phyloP scores from a whole-genome alignment of 352 stramenopile species.

The Phytophthora ohioensis region DNA sequence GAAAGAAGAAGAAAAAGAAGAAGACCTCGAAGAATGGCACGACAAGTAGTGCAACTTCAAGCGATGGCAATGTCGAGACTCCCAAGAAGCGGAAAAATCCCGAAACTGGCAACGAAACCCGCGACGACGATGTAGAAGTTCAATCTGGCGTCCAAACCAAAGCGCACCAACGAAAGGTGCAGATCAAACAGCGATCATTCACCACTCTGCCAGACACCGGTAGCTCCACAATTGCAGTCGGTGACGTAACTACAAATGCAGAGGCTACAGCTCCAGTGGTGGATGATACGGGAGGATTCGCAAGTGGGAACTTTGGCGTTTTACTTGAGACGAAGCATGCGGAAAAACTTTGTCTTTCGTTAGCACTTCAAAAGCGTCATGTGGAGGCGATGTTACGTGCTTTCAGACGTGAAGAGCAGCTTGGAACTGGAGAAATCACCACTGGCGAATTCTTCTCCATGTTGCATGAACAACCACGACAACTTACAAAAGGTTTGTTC shows the following conservation, averaged over 20 bases:
- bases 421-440: slow-evolving; percentile 60
- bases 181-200: slow-evolving; percentile 25
- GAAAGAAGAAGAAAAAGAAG: slow-evolving; percentile 27
- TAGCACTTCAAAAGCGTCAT: slow-evolving; percentile 54
- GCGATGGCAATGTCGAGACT: slow-evolving; percentile 7
- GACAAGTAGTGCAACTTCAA: slow-evolving; percentile 3
- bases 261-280: background rate
- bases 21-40: slow-evolving; percentile 27
- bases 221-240: slow-evolving; percentile 18
- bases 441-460: slow-evolving; percentile 67
- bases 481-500: slow-evolving; percentile 67
- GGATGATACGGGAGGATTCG: slow-evolving; percentile 29
- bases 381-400: slow-evolving; percentile 44
- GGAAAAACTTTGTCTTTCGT: slow-evolving; percentile 61
- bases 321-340: slow-evolving; percentile 60
- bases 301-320: slow-evolving; percentile 55
- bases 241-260: background rate
- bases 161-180: slow-evolving; percentile 10
- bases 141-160: background rate
- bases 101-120: background rate
- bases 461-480: slow-evolving; percentile 63
- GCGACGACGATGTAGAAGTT: slow-evolving; percentile 4
- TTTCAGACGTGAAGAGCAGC: slow-evolving; percentile 59
- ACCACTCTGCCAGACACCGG: slow-evolving; percentile 2
- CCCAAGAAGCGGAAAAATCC: slow-evolving; percentile 13